phyloP scores from a whole-genome alignment of 139 green algal genomes.

The Chlamydomonas eustigma region DNA sequence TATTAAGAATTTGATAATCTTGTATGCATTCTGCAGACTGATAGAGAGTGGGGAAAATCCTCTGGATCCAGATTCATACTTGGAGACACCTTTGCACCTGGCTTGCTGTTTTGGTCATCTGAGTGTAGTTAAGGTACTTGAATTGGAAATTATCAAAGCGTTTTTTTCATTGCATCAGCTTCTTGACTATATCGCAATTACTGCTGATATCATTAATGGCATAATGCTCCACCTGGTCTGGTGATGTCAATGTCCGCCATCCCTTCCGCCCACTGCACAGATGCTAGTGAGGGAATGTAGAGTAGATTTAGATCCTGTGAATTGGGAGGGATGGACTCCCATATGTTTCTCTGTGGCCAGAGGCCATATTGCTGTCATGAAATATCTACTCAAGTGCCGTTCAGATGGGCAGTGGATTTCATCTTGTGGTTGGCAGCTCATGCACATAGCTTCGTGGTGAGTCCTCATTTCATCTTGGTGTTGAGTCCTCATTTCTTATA shows the following conservation, averaged over 20 bases:
- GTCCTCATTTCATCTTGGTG: background rate
- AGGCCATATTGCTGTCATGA: conserved; percentile 17
- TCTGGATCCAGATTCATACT: conserved; percentile 7
- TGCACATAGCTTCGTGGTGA: conserved; percentile 18
- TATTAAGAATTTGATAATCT: background rate
- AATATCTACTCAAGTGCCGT: conserved; percentile 21
- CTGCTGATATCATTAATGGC: no score
- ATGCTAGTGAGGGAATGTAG: conserved; percentile 16
- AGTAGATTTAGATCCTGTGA: conserved; percentile 13
- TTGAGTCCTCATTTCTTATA: background rate
- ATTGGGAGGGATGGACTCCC: conserved; percentile 34
- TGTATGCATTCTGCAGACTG: background rate
- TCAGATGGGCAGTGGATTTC: background rate
- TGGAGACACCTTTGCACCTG: conserved; percentile 27
- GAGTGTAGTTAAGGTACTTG: conserved; percentile 15
- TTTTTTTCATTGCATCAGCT: no score
- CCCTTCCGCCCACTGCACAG: no score
- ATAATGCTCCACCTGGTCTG: no score
- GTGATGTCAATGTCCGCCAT: no score
- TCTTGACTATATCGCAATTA: no score
- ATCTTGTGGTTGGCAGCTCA: background rate
- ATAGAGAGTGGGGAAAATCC: conserved; percentile 4
- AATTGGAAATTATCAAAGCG: no score
- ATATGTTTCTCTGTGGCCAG: conserved; percentile 22
- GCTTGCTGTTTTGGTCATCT: conserved; percentile 24